Base-by-base conservation (phyloP, 202 grass and related monocot genomes). In the Bolboschoenoplectus hybrid region DNA sequence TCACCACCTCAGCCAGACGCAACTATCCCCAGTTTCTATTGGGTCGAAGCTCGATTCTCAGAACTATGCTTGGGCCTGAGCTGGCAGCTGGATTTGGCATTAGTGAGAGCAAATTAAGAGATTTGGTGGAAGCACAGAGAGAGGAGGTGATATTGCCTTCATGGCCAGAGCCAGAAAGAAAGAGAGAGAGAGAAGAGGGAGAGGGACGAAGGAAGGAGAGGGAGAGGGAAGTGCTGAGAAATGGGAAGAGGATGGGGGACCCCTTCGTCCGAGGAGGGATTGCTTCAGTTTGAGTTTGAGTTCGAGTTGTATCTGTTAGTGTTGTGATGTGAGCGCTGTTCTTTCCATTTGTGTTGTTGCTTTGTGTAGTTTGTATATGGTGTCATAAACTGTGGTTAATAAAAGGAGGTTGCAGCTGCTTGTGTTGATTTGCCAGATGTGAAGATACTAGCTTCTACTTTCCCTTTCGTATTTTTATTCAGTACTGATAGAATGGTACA, bases 21-120 rank as follows among this genome's bases (percentile, higher is more conserved):
- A 98, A 98, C 86, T 82, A 79, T 40, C 91, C 93, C 35, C 93
- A 98, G 90, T 98, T 98, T 87, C 64, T 94, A 32, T 75, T 72
- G 12, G 93, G 96, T 20, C 63, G 63, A 40, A 40, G 74, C 68
- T 98, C 96, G 0, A 44, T 98, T 26, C 85, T 98, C 79, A 73
- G 81, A 56, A 39, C 70, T 0, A 91, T 98, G 86, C 80, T 94
- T 16, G 93, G 96, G 0, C 90, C 96, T 36, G 96, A 98, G 87
- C 80, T 98, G 36, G 91, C 96, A 13, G 91, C 89, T 20, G 93
- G 74, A 63, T 90, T 98, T 82, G 96, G 87, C 65, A 38, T 88
- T 9, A 82, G 53, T 2, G 90, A 91, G 84, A 44, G 91, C 81
- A 65, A 70, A 1, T 43, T 95, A 46, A 88, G 79, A 50, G 64